Conservation (phyloP, 1,284 basidiomycete species). For the Malassezia slooffiae region DNA sequence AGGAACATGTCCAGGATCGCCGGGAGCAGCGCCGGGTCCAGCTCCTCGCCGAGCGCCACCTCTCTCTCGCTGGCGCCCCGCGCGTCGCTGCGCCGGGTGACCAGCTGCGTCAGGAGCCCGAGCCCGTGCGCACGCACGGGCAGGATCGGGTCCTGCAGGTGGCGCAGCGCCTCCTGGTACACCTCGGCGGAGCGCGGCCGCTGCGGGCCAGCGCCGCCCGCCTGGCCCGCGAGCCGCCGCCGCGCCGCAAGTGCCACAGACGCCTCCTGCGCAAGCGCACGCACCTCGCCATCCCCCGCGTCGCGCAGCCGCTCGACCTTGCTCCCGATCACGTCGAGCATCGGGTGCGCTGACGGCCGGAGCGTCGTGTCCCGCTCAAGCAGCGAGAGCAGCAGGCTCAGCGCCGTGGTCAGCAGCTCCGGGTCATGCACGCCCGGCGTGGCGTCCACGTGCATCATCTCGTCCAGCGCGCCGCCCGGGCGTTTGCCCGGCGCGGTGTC, state of each 20-base stretch:
- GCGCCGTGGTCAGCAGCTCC: constrained; percentile 29
- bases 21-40: constrained; percentile 54
- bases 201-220: not conserved
- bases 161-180: constrained; percentile 75
- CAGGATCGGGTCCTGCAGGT: constrained; percentile 79
- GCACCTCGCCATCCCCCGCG: constrained; percentile 38
- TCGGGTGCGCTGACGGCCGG: constrained; percentile 18
- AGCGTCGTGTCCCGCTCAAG: constrained; percentile 27
- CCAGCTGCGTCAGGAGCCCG: constrained; percentile 32
- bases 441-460: constrained; percentile 3
- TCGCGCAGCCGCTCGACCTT: constrained; percentile 26
- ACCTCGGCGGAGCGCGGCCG: constrained; percentile 13
- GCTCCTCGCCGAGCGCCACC: constrained; percentile 5
- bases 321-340: constrained; percentile 31
- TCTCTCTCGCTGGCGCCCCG: not conserved
- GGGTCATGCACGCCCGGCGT: constrained; percentile 12
- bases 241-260: constrained; percentile 66
- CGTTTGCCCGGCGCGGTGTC: too few relatives aligned
- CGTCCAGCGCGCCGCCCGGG: not conserved
- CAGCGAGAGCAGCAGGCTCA: constrained; percentile 35
- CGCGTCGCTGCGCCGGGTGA: constrained; percentile 16
- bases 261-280: constrained; percentile 62
- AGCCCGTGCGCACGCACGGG: constrained; percentile 87
- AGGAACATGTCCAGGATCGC: constrained; percentile 78
- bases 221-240: constrained; percentile 42